These are phyloP conservation scores for Meyerozyma smithsonii DNA, from an alignment of 1,139 yeast species.

Conservation along the genomic window DNA sequence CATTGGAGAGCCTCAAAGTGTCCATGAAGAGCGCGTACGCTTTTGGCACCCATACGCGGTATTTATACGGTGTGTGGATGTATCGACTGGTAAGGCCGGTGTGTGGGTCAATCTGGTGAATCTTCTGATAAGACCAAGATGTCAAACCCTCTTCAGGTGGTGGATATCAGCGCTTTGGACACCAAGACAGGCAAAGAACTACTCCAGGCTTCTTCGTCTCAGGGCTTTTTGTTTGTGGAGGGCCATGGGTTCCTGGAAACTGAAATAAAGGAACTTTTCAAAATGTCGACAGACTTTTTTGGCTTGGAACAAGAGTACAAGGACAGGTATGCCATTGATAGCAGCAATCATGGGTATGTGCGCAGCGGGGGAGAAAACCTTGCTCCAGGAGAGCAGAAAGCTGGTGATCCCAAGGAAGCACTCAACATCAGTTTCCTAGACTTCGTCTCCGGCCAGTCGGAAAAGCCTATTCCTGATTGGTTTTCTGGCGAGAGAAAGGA, in stretches of 20 bases:
- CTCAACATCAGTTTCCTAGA: conserved; percentile 42
- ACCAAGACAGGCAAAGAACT: conserved; percentile 45
- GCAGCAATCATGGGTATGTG: conserved; percentile 60
- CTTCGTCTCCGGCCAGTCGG: conserved; percentile 32
- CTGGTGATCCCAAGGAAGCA: conserved; percentile 62
- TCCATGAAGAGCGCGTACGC: not conserved
- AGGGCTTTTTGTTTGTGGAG: conserved; percentile 69
- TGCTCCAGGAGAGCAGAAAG: conserved; percentile 45
- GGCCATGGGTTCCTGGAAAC: conserved; percentile 61
- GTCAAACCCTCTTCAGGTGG: conserved; percentile 41
- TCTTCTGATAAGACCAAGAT: not conserved
- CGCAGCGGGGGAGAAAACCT: conserved; percentile 54
- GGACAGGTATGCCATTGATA: conserved; percentile 39
- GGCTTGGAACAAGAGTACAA: conserved; percentile 48
- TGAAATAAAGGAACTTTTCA: conserved; percentile 55
- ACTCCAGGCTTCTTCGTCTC: conserved; percentile 59
- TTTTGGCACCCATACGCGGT: too few species aligned
- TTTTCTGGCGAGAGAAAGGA: conserved; percentile 29
- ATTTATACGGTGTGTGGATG: too few species aligned
- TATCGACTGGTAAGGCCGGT: too few species aligned
- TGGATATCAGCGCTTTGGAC: conserved; percentile 51
- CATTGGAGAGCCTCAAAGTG: not conserved
- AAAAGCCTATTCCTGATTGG: conserved; percentile 38
- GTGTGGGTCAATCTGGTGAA: not conserved
- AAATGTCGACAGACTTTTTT: conserved; percentile 53